Evolutionary conservation across 495 filamentous ascomycete genomes (phyloP).

Genomic region (Neurospora tetraspora): DNA sequence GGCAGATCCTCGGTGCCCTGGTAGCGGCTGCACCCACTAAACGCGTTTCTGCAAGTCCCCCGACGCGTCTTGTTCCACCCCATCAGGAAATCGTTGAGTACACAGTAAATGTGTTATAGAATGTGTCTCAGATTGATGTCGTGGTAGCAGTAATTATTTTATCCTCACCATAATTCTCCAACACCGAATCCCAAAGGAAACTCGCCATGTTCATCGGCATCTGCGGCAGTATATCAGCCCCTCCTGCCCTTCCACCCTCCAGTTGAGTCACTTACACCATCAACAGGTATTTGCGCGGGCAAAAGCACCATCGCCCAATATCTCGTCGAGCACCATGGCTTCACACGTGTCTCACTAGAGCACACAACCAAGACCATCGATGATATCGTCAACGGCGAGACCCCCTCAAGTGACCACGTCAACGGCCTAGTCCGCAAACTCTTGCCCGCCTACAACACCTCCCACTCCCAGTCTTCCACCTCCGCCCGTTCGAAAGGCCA

Average conservation of each 20-base stretch:
- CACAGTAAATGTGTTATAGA: neutral
- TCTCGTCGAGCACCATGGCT: slow-evolving; percentile 66
- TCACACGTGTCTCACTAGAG: slow-evolving; percentile 46
- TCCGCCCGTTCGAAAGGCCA: slow-evolving; percentile 12
- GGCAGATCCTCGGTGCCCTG: neutral
- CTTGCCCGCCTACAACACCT: neutral
- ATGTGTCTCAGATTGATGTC: neutral
- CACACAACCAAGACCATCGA: slow-evolving; percentile 7
- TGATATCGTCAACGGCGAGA: neutral
- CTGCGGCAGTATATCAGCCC: slow-evolving; percentile 61
- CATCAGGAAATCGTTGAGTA: neutral
- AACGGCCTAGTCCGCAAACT: neutral
- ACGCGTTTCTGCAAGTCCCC: neutral
- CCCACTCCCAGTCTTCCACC: slow-evolving; percentile 3
- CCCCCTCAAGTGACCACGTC: neutral
- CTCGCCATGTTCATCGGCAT: slow-evolving; percentile 79
- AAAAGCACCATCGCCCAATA: slow-evolving; percentile 80
- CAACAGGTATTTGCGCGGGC: slow-evolving; percentile 75
- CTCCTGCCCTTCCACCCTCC: slow-evolving; percentile 1
- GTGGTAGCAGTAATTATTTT: neutral
- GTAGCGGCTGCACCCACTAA: neutral
- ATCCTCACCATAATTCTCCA: neutral
- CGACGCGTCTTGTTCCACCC: neutral
- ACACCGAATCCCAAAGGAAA: neutral
- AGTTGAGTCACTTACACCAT: slow-evolving; percentile 12